Evolutionary conservation across 345 rosid genomes (phyloP), one percentile per base, ranked within the genome.

Genomic region (Chamaenerion angustifolium): DNA sequence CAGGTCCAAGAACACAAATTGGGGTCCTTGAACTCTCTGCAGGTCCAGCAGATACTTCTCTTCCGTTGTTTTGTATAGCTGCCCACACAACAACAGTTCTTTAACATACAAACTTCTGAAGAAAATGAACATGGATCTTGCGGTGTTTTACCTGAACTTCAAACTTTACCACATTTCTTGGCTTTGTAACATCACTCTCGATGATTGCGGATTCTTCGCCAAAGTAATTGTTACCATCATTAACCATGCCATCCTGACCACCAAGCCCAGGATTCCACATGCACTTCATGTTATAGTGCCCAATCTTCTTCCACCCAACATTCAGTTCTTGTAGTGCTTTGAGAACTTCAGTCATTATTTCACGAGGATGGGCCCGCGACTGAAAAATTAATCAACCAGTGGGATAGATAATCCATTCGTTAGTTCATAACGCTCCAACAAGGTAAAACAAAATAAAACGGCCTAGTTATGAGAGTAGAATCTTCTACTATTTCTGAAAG

Each of bases 231-330:
- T 78, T 74, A 54, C 59, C 64, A 66, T 81, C 78, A 48, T 76
- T 74, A 46, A 78, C 63, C 80, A 83, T 87, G 64, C 83, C 83
- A 54, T 76, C 84, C 21, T 56, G 76, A 64, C 79, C 85, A 25
- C 80, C 69, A n/a, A n/a, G n/a, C n/a, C n/a, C n/a, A 64, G 85
- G 82, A 71, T 84, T 68, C 96, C 96, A 87, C 74, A 94, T 74
- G 77, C 98, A 92, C 66, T 92, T 92, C 90, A 92, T 87, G 70
- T 87, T 87, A 70, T 92, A 92, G 56, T 85, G 96, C 56, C 96
- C 98, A 43, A 92, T 87, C 82, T 92, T 92, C 76, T 92, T 92
- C 98, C 98, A 92, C 49, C 83, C 64, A 21, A 92, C 98, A 62
- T 76, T 82, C 66, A 92, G 67, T 61, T 82, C 95, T 77, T 79